Evolutionary conservation across 441 rosid species (phyloP).

Genomic region (Eruca vesicaria): DNA sequence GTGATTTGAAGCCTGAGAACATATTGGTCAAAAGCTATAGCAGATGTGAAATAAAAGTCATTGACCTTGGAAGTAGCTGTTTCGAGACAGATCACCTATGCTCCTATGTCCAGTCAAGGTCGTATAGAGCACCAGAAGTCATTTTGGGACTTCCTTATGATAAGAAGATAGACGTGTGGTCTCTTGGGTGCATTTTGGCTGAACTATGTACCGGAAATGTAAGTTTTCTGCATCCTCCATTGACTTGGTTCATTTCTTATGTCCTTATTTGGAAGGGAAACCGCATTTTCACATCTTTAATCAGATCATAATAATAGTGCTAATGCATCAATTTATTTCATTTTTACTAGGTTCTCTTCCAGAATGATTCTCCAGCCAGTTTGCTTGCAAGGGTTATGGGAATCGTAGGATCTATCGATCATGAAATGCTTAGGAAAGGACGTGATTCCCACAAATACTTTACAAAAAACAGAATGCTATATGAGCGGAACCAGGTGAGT

Average conservation of each 20-base stretch:
- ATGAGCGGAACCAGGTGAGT: conserved; percentile 91
- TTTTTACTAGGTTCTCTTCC: conserved; percentile 86
- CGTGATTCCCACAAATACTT: conserved; percentile 94
- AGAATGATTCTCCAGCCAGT: conserved; percentile 98
- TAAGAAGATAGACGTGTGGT: conserved; percentile 95
- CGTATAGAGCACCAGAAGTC: conserved; percentile 98
- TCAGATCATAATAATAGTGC: neutral
- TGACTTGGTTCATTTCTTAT: no score
- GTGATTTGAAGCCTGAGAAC: conserved; percentile 96
- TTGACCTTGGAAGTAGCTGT: conserved; percentile 99
- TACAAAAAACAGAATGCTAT: conserved; percentile 90
- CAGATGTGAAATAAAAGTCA: conserved; percentile 96
- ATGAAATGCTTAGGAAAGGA: conserved; percentile 85
- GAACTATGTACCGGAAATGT: conserved; percentile 98
- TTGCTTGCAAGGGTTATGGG: conserved; percentile 91
- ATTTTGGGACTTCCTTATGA: conserved; percentile 90
- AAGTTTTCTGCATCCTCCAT: conserved; percentile 41
- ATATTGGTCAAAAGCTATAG: conserved; percentile 96
- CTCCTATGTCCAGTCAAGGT: conserved; percentile 97
- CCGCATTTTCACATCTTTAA: no score
- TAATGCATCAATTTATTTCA: neutral
- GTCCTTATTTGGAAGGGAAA: no score
- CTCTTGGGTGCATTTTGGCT: conserved; percentile 98
- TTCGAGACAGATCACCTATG: conserved; percentile 98
- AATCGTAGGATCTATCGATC: conserved; percentile 74